phyloP scores from a whole-genome alignment of 805 yeast species.

The Candida boidinii region DNA sequence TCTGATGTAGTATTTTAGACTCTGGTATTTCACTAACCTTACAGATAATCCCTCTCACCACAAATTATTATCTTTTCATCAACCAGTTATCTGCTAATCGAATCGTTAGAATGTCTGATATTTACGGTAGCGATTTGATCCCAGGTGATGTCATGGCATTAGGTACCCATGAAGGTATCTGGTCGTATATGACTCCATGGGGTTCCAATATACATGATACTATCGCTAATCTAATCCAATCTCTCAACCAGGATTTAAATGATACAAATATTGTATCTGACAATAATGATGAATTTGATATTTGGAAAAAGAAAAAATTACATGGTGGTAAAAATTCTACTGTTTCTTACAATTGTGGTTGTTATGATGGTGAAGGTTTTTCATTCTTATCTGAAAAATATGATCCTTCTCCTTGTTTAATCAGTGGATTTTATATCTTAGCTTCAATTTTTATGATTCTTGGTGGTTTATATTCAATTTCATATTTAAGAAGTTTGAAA shows the following conservation, averaged over 20 bases:
- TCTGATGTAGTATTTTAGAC: no score
- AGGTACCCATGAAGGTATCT: slow-evolving; percentile 4
- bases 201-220: slow-evolving; percentile 4
- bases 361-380: slow-evolving; percentile 35
- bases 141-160: slow-evolving; percentile 4
- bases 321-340: no score
- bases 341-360: slow-evolving; percentile 14
- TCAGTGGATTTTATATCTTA: slow-evolving; percentile 33
- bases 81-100: no score
- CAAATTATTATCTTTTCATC: no score
- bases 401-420: slow-evolving; percentile 45
- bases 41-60: no score
- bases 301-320: background rate
- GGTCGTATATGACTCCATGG: slow-evolving; percentile 2
- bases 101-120: no score
- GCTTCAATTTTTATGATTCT: slow-evolving; percentile 29
- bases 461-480: slow-evolving; percentile 28
- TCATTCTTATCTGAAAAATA: slow-evolving; percentile 29
- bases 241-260: no score
- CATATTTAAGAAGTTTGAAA: slow-evolving; percentile 23
- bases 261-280: background rate
- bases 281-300: background rate
- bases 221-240: background rate
- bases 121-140: slow-evolving; percentile 3
- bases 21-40: no score